Percentiles rank a stretch among this genome's conserved stretches.
Conservation (phyloP, 2,329 filamentous ascomycete species). For the Fusarium sp. region DNA sequence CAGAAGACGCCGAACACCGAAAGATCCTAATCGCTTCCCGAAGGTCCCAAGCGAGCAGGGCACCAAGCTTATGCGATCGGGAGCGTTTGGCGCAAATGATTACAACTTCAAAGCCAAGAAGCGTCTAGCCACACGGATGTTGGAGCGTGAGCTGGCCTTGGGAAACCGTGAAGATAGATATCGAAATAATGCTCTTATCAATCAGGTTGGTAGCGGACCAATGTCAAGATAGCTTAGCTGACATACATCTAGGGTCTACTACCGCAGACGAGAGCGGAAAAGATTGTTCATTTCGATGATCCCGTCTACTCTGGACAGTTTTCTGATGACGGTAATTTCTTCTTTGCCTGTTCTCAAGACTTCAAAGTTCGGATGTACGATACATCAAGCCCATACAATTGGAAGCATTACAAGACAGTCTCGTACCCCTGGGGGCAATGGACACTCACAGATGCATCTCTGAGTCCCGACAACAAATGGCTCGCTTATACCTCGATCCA, state of each 20-base stretch:
- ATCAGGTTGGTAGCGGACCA: conserved; percentile 64
- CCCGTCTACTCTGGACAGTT: conserved; percentile 97
- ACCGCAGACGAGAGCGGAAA: conserved; percentile 81
- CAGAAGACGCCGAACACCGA: conserved; percentile 56
- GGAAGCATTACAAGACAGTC: conserved; percentile 95
- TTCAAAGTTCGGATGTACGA: conserved; percentile 98
- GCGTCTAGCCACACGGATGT: conserved; percentile 75
- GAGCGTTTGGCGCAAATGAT: conserved; percentile 80
- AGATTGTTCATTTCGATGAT: conserved; percentile 86
- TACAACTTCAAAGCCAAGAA: conserved; percentile 65
- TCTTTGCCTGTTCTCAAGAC: conserved; percentile 91
- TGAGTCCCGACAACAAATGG: conserved; percentile 92
- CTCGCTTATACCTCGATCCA: conserved; percentile 93
- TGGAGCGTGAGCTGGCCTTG: conserved; percentile 86
- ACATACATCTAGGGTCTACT: conserved; percentile 71
- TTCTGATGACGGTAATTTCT: conserved; percentile 96
- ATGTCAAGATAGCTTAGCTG: conserved; percentile 4
- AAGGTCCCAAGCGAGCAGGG: conserved; percentile 86
- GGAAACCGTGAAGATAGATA: conserved; percentile 69
- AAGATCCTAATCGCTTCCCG: conserved; percentile 76
- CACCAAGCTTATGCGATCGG: conserved; percentile 81
- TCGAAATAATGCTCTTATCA: conserved; percentile 73
- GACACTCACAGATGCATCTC: conserved; percentile 93
- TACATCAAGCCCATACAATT: conserved; percentile 93
- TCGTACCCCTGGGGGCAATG: conserved; percentile 88